Evolutionary conservation across 1,139 yeast genomes (phyloP).

Genomic region (Scheffersomyces cryptocercus): DNA sequence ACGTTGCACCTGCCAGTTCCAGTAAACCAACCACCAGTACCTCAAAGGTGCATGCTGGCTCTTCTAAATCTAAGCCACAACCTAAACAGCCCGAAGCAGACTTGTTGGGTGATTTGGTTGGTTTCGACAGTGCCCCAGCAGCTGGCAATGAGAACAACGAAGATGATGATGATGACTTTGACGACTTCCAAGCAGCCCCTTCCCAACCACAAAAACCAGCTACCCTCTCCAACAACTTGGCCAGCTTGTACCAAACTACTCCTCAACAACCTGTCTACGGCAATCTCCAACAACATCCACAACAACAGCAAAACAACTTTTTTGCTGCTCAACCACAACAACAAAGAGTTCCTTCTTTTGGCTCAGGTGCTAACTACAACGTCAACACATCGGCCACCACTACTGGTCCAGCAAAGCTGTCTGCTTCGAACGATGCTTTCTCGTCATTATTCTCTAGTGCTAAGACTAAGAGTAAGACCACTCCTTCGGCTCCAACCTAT

Average conservation of each 20-base stretch:
- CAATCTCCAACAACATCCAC: constrained; percentile 19
- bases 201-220: constrained; percentile 32
- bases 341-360: constrained; percentile 9
- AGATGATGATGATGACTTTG: constrained; percentile 87
- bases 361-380: constrained; percentile 26
- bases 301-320: constrained; percentile 11
- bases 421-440: constrained; percentile 64
- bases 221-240: constrained; percentile 35
- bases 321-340: constrained; percentile 10
- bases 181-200: constrained; percentile 87
- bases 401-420: constrained; percentile 35
- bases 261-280: constrained; percentile 18
- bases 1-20: constrained; percentile 36
- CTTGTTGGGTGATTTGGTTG: constrained; percentile 52
- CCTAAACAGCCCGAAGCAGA: constrained; percentile 37
- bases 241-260: constrained; percentile 34
- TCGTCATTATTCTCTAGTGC: constrained; percentile 80
- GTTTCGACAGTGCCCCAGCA: constrained; percentile 16
- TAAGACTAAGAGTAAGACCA: constrained; percentile 41
- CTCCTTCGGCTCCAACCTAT: constrained; percentile 9
- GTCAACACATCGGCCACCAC: constrained; percentile 18
- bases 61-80: constrained; percentile 20
- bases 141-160: constrained; percentile 31
- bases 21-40: constrained; percentile 47
- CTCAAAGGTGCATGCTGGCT: constrained; percentile 41